Percentiles rank a stretch among this genome's conserved stretches.
Evolutionary conservation across 129 eudicot genomes (phyloP).

Genomic region (Helianthus tuberosus): DNA sequence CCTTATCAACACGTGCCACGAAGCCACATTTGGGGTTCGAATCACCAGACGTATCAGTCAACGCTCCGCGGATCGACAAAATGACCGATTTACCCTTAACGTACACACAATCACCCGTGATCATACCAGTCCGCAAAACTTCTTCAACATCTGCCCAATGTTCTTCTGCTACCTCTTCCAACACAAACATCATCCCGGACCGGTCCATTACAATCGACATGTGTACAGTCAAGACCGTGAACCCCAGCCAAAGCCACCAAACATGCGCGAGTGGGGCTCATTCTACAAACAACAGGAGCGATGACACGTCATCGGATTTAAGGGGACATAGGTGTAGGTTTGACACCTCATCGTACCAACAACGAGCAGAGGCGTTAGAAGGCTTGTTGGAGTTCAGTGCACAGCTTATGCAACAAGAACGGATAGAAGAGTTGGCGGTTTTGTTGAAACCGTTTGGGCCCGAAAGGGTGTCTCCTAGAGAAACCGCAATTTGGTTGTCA

Average conservation of each 20-base stretch:
- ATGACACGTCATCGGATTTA: constrained; percentile 37
- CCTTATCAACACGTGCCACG: constrained; percentile 29
- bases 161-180: constrained; percentile 45
- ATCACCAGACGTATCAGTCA: constrained; percentile 87
- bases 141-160: constrained; percentile 73
- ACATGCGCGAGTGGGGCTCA: constrained; percentile 23
- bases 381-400: constrained; percentile 97
- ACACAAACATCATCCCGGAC: constrained; percentile 39
- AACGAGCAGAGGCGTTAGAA: constrained; percentile 93
- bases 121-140: constrained; percentile 35
- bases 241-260: constrained; percentile 29
- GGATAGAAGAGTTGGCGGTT: constrained; percentile 80
- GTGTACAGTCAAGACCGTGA: constrained; percentile 60
- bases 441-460: constrained; percentile 87
- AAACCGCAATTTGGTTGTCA: constrained; percentile 93
- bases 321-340: constrained; percentile 58
- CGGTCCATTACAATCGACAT: constrained; percentile 76
- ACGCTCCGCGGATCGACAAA: constrained; percentile 86
- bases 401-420: constrained; percentile 75
- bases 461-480: constrained; percentile 88
- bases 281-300: constrained; percentile 38
- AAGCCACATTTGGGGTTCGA: constrained; percentile 42
- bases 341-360: constrained; percentile 77
- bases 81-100: constrained; percentile 69
- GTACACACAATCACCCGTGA: constrained; percentile 48